Percentiles rank a stretch among this genome's conserved stretches.
These are phyloP conservation scores for Solanum pennellii DNA, from an alignment of 257 asterid species.

Conservation along the genomic window DNA sequence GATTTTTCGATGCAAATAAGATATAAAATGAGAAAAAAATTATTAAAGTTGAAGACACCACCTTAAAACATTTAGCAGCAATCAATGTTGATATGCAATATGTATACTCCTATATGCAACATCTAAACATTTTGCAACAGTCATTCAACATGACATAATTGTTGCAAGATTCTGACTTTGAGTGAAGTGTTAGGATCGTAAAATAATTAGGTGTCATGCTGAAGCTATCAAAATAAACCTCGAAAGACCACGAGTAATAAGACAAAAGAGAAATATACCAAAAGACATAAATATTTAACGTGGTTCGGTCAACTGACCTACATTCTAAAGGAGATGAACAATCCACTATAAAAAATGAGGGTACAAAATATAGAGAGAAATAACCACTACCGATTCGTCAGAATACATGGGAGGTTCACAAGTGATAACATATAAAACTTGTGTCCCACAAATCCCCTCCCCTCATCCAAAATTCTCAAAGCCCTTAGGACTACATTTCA, in stretches of 20 bases:
- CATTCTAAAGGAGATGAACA: not conserved
- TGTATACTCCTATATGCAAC: too few species aligned
- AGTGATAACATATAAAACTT: not conserved
- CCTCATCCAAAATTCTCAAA: too few species aligned
- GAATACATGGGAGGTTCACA: not conserved
- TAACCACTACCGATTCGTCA: not conserved
- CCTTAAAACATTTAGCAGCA: too few species aligned
- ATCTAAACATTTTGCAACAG: too few species aligned
- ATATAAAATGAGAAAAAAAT: too few species aligned
- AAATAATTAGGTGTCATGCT: too few species aligned
- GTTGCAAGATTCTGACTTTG: not conserved
- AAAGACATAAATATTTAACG: not conserved
- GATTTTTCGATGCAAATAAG: too few species aligned
- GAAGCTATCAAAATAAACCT: not conserved
- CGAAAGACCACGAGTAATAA: too few species aligned
- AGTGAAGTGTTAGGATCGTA: not conserved
- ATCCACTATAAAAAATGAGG: not conserved
- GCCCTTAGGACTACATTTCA: not conserved
- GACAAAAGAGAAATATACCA: too few species aligned
- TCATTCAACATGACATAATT: too few species aligned
- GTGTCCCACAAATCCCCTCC: not conserved
- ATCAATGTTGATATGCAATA: too few species aligned
- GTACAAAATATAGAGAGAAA: not conserved
- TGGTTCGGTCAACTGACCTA: not conserved
- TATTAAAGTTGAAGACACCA: too few species aligned